Conservation (phyloP, 768 basidiomycete species). For the Inosperma sp. region DNA sequence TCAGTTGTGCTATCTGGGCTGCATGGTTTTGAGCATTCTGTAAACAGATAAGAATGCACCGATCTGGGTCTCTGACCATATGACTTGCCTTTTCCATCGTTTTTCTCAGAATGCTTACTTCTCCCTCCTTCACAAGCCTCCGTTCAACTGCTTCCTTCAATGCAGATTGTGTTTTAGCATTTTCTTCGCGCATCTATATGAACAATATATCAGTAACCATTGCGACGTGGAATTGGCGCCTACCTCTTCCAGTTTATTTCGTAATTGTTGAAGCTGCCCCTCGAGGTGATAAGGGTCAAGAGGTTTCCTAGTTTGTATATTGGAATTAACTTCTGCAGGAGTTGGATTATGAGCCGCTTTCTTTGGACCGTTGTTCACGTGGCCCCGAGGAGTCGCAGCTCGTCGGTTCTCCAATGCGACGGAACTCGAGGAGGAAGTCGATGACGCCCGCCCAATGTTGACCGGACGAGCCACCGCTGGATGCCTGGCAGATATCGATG, state of each 20-base stretch:
- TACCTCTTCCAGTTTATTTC: slow-evolving; percentile 45
- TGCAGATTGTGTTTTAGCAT: slow-evolving; percentile 41
- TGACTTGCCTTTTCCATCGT: slow-evolving; percentile 60
- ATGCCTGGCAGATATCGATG: neutral
- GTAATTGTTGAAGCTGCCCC: slow-evolving; percentile 27
- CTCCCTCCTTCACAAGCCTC: slow-evolving; percentile 61
- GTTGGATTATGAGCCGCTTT: neutral
- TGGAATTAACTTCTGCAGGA: neutral
- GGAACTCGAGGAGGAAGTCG: slow-evolving; percentile 1
- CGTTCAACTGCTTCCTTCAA: slow-evolving; percentile 46
- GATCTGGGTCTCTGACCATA: neutral
- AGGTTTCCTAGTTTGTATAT: slow-evolving; percentile 1
- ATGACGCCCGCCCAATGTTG: neutral
- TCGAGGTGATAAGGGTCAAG: slow-evolving; percentile 13
- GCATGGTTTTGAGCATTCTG: slow-evolving; percentile 59
- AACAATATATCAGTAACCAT: slow-evolving; percentile 11
- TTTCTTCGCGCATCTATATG: slow-evolving; percentile 49
- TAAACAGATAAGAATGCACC: neutral
- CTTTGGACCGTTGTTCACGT: no score
- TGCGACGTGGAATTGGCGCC: slow-evolving; percentile 11
- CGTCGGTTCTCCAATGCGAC: no score
- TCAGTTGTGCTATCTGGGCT: slow-evolving; percentile 51
- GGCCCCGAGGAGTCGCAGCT: no score
- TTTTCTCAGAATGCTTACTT: slow-evolving; percentile 62
- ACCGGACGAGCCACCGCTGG: neutral